Conservation (phyloP, 108 stramenopile species). For the Aurantiochytrium sp. region DNA sequence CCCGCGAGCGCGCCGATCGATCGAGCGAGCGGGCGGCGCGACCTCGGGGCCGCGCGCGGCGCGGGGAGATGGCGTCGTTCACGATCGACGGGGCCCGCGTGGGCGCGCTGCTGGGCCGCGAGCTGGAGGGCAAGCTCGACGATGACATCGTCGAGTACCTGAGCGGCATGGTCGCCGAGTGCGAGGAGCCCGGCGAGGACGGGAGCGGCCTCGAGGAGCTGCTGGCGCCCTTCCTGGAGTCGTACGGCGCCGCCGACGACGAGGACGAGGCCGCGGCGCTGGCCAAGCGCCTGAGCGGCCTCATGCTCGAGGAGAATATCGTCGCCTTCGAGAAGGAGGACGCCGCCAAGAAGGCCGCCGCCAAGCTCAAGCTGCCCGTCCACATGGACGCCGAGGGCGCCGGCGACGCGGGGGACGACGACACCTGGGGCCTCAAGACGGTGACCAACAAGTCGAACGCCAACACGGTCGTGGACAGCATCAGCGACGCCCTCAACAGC, state of each 20-base stretch:
- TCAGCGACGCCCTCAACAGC: slow-evolving; percentile 20
- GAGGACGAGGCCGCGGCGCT: neutral
- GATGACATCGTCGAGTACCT: neutral
- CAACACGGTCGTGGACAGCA: slow-evolving; percentile 7
- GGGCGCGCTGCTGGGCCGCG: neutral
- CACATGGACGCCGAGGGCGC: neutral
- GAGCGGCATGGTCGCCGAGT: slow-evolving; percentile 1
- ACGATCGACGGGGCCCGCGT: neutral
- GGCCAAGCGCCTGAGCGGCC: neutral
- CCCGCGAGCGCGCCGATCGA: too few species aligned
- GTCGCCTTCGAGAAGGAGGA: neutral
- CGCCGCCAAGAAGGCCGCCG: neutral
- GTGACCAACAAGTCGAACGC: neutral
- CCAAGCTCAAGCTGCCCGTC: neutral
- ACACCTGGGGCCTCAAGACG: slow-evolving; percentile 7
- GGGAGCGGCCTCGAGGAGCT: neutral
- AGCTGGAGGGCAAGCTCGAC: slow-evolving; percentile 30
- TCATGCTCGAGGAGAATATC: neutral
- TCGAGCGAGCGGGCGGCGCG: too few species aligned
- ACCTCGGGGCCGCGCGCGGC: too few species aligned
- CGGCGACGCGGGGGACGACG: neutral
- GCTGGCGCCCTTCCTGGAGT: slow-evolving; percentile 26
- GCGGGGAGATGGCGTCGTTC: neutral
- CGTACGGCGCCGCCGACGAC: neutral
- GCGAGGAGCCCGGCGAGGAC: neutral